These are phyloP conservation scores for Microbotryum intermedium DNA, from an alignment of 1,284 basidiomycete species.

Conservation along the genomic window DNA sequence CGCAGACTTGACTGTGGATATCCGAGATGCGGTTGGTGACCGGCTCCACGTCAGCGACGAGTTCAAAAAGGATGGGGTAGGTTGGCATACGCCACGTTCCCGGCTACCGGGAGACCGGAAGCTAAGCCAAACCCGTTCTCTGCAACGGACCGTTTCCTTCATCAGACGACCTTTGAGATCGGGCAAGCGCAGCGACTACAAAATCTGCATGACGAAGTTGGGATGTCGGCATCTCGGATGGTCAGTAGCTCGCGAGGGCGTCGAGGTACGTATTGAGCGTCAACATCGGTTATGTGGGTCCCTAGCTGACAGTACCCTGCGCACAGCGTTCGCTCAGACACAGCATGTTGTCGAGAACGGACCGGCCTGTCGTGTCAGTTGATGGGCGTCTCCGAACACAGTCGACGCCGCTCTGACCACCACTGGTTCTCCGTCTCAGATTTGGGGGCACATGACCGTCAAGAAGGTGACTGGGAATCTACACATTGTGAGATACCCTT, in stretches of 20 bases:
- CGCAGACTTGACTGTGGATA: conserved; percentile 71
- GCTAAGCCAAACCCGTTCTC: not conserved
- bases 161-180: conserved; percentile 67
- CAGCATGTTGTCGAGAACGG: conserved; percentile 36
- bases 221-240: conserved; percentile 28
- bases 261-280: not conserved
- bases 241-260: conserved; percentile 20
- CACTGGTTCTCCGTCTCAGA: conserved; percentile 59
- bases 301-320: not conserved
- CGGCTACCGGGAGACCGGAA: not conserved
- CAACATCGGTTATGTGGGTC: not conserved
- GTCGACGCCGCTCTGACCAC: conserved; percentile 60
- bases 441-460: conserved; percentile 73
- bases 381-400: conserved; percentile 47
- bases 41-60: conserved; percentile 73
- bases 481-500: conserved; percentile 35
- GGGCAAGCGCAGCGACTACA: conserved; percentile 63
- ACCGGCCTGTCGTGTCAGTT: conserved; percentile 32
- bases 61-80: conserved; percentile 67
- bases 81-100: not conserved
- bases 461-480: conserved; percentile 74
- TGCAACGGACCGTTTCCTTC: not conserved
- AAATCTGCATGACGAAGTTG: not conserved
- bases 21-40: conserved; percentile 87
- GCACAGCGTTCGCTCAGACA: conserved; percentile 35